Evolutionary conservation across 352 stramenopile genomes (phyloP).

Genomic region (Thraustochytrium striatum): DNA sequence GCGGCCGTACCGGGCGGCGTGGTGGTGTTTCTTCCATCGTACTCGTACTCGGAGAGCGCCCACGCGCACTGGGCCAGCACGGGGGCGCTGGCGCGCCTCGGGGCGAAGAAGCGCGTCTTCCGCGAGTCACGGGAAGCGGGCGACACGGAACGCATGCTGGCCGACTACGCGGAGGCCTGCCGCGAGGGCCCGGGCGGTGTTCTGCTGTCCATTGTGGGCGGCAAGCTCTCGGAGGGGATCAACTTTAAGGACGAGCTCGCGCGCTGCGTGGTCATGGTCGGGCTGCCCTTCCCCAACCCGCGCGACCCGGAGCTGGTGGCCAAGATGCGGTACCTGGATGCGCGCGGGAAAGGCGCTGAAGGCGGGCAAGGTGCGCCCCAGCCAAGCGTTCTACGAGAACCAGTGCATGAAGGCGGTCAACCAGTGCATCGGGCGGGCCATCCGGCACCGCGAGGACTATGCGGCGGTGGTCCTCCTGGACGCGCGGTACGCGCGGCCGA

Average conservation of each 20-base stretch:
- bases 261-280: constrained; percentile 93
- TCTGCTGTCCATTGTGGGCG: constrained; percentile 94
- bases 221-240: constrained; percentile 99
- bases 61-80: constrained; percentile 77
- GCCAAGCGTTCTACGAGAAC: constrained; percentile 87
- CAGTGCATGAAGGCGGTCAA: constrained; percentile 98
- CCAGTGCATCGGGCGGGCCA: constrained; percentile 95
- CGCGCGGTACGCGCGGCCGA: constrained; percentile 70
- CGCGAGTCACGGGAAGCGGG: constrained; percentile 85
- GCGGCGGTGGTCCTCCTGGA: constrained; percentile 92
- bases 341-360: constrained; percentile 52
- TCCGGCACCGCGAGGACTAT: constrained; percentile 95
- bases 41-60: constrained; percentile 85
- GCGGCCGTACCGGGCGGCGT: constrained; percentile 84
- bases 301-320: constrained; percentile 90
- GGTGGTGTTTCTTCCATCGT: constrained; percentile 96
- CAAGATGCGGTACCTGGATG: constrained; percentile 89
- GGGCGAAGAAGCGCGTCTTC: constrained; percentile 82
- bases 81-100: constrained; percentile 71
- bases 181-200: constrained; percentile 57
- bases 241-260: constrained; percentile 98
- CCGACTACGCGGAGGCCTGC: constrained; percentile 66
- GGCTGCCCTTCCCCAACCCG: constrained; percentile 94
- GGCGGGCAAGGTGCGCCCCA: not conserved
- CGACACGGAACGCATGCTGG: constrained; percentile 75